A percentile compares a stretch with the other conserved stretches of the same genome.
These are phyloP conservation scores for Penicillium fimorum DNA, from an alignment of 495 filamentous ascomycete genomes.

Conservation along the genomic window DNA sequence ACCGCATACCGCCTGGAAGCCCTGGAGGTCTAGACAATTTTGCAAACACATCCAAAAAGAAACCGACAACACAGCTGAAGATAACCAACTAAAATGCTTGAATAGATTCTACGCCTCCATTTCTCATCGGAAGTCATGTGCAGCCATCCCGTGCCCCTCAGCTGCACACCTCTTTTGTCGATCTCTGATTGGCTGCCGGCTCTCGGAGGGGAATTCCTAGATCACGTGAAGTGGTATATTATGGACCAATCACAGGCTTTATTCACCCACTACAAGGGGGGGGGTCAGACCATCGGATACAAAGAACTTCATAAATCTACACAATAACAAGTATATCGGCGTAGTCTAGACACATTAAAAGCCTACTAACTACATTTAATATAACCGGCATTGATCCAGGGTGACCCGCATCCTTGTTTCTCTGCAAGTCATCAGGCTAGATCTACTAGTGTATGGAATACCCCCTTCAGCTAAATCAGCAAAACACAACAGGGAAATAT, in stretches of 20 bases:
- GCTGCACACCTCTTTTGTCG: not conserved
- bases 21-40: not conserved
- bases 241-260: constrained; percentile 2
- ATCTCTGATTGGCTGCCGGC: constrained; percentile 34
- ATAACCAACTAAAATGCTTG: constrained; percentile 9
- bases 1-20: constrained; percentile 4
- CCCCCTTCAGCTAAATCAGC: not conserved
- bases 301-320: not conserved
- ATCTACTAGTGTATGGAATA: constrained; percentile 1
- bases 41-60: not conserved
- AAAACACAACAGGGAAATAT: not conserved
- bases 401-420: not conserved
- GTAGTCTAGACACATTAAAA: not conserved
- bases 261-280: not conserved
- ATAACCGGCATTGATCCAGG: not conserved
- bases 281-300: constrained; percentile 7
- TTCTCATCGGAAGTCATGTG: constrained; percentile 39
- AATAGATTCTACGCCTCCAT: constrained; percentile 2
- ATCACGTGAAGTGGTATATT: constrained; percentile 23
- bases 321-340: not conserved
- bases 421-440: constrained; percentile 2
- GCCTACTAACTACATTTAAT: not conserved
- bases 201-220: constrained; percentile 23
- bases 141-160: constrained; percentile 45
- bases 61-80: constrained; percentile 6